Evolutionary conservation across 2,329 filamentous ascomycete genomes (phyloP).

Genomic region (Davidsoniella eucalypti): DNA sequence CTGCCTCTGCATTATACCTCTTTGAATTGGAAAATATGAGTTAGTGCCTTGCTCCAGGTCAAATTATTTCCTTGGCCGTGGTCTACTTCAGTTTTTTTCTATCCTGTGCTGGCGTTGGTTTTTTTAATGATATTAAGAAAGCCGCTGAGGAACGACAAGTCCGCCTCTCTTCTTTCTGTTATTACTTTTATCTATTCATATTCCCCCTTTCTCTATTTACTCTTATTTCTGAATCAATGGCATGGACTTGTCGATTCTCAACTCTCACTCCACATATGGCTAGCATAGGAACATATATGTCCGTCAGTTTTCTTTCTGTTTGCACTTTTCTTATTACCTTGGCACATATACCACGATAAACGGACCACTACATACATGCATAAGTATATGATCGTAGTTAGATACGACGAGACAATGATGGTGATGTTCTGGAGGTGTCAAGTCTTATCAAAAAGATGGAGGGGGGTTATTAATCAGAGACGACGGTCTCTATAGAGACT

Average conservation of each 20-base stretch:
- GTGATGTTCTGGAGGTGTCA: too few relatives aligned
- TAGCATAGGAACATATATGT: neutral
- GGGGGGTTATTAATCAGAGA: too few relatives aligned
- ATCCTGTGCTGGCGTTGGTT: constrained; percentile 13
- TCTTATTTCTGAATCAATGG: constrained; percentile 7
- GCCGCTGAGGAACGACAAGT: constrained; percentile 6
- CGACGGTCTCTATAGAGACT: too few relatives aligned
- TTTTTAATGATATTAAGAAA: constrained; percentile 10
- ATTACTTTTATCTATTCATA: constrained; percentile 14
- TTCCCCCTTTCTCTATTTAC: constrained; percentile 9
- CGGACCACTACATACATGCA: too few relatives aligned
- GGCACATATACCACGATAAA: too few relatives aligned
- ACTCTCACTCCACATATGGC: neutral
- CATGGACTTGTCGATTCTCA: constrained; percentile 4
- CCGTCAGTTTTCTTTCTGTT: constrained; percentile 1
- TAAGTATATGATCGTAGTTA: too few relatives aligned
- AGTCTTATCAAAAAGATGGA: too few relatives aligned
- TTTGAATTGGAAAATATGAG: constrained; percentile 11
- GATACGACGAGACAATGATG: too few relatives aligned
- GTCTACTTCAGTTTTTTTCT: constrained; percentile 3
- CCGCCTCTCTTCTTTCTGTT: constrained; percentile 8
- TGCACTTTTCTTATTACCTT: neutral
- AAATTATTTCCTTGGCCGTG: constrained; percentile 7
- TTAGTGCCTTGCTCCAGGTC: constrained; percentile 8
- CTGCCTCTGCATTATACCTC: constrained; percentile 12